These are phyloP conservation scores for Aspergillus calidoustus DNA, from an alignment of 2,329 filamentous ascomycete species.

Conservation along the genomic window DNA sequence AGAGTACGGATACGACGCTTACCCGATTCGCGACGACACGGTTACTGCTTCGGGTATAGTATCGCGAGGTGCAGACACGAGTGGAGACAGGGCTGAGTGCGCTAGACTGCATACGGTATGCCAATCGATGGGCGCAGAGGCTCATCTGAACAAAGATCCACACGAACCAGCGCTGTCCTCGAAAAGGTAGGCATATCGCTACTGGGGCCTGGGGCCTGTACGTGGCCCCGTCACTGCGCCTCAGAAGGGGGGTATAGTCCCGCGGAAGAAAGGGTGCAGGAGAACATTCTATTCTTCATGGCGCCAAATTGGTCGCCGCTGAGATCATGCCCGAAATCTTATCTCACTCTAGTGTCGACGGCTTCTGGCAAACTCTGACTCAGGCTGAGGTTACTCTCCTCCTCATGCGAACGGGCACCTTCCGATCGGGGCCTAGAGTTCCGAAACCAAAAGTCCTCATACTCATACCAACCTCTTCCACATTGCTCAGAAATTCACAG, in stretches of 20 bases:
- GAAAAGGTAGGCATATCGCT: not conserved
- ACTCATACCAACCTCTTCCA: too few species aligned
- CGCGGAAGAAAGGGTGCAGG: too few species aligned
- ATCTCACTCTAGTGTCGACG: too few species aligned
- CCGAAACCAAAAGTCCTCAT: not conserved
- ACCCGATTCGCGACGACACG: not conserved
- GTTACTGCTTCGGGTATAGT: not conserved
- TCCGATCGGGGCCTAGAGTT: not conserved
- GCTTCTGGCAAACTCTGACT: too few species aligned
- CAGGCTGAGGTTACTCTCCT: too few species aligned
- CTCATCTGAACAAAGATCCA: slow-evolving; percentile 21
- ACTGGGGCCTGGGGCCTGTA: not conserved
- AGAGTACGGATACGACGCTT: not conserved
- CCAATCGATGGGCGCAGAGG: not conserved
- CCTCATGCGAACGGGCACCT: not conserved
- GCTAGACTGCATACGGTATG: not conserved
- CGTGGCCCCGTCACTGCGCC: not conserved
- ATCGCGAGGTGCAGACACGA: not conserved
- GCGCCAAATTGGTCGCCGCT: not conserved
- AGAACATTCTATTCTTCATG: too few species aligned
- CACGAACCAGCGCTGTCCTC: not conserved
- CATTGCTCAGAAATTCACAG: too few species aligned
- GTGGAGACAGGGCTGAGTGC: not conserved
- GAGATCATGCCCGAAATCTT: too few species aligned
- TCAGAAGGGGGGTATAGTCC: too few species aligned